A percentile compares a stretch with the other conserved stretches of the same genome.
phyloP scores from a whole-genome alignment of 1,284 basidiomycete species.

The Bjerkandera adusta region DNA sequence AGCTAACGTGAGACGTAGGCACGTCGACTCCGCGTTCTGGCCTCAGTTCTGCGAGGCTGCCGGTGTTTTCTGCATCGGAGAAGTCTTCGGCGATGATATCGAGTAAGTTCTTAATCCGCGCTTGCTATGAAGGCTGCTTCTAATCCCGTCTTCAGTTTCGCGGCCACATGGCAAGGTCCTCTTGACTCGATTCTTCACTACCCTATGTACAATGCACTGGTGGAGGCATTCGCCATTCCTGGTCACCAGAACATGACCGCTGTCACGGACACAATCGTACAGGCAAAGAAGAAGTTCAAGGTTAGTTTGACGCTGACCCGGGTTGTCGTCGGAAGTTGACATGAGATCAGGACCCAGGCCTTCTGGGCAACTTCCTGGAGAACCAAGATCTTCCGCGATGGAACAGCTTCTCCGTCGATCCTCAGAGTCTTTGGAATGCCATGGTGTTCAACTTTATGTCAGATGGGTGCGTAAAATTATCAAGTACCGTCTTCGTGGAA shows the following conservation, averaged over 20 bases:
- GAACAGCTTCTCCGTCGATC: constrained; percentile 38
- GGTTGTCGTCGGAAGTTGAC: neutral
- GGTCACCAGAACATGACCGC: constrained; percentile 34
- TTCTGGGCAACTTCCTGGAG: constrained; percentile 58
- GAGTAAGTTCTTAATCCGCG: constrained; percentile 34
- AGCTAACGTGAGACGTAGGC: constrained; percentile 37
- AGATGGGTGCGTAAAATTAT: constrained; percentile 25
- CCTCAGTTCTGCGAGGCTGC: constrained; percentile 66
- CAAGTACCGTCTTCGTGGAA: constrained; percentile 37
- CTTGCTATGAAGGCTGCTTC: constrained; percentile 4
- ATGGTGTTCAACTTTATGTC: constrained; percentile 36
- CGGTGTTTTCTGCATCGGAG: constrained; percentile 84
- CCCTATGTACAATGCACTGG: constrained; percentile 47
- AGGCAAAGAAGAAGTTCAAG: constrained; percentile 34
- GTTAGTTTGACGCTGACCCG: constrained; percentile 12
- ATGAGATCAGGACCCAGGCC: constrained; percentile 23
- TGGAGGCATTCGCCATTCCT: constrained; percentile 34
- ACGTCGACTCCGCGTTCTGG: constrained; percentile 70
- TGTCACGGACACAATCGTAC: constrained; percentile 28
- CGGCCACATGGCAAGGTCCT: constrained; percentile 27
- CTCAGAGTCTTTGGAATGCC: constrained; percentile 36
- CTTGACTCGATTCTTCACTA: constrained; percentile 54
- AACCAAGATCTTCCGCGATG: constrained; percentile 58
- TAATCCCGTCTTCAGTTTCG: constrained; percentile 18
- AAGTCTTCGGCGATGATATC: constrained; percentile 67